These are phyloP conservation scores for Rhododendron ovatum DNA, from an alignment of 148 eudicot genomes.

Conservation along the genomic window DNA sequence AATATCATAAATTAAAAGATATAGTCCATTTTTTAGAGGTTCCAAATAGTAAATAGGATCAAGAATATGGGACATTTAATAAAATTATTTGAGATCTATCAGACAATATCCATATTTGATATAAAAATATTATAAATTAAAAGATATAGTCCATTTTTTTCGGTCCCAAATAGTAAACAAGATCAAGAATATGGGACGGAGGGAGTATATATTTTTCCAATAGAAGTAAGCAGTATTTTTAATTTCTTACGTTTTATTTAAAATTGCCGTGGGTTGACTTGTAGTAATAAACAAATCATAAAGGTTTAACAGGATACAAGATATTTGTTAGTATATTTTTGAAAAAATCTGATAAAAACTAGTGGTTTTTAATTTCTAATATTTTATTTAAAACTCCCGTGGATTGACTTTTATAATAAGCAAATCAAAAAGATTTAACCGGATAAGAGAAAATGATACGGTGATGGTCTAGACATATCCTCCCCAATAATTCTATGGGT, in stretches of 20 bases:
- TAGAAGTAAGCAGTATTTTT: background rate
- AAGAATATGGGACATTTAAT: too few species aligned
- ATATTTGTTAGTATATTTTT: too few species aligned
- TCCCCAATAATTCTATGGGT: background rate
- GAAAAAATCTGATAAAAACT: background rate
- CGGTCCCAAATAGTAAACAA: too few species aligned
- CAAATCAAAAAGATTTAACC: background rate
- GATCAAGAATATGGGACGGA: too few species aligned
- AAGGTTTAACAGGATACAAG: background rate
- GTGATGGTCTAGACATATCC: background rate
- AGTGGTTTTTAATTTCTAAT: background rate
- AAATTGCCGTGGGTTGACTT: background rate
- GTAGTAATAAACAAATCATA: background rate
- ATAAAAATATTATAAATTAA: too few species aligned
- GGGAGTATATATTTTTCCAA: too few species aligned
- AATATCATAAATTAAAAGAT: too few species aligned
- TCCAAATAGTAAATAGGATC: too few species aligned
- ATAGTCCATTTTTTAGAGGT: too few species aligned
- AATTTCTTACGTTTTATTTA: background rate
- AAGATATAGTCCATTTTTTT: too few species aligned
- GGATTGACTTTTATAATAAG: background rate
- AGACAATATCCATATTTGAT: too few species aligned
- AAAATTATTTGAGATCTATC: too few species aligned
- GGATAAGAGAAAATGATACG: background rate
- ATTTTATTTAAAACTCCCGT: background rate